These are phyloP conservation scores for Sarcomyxa edulis DNA, from an alignment of 768 basidiomycete genomes.

Conservation along the genomic window DNA sequence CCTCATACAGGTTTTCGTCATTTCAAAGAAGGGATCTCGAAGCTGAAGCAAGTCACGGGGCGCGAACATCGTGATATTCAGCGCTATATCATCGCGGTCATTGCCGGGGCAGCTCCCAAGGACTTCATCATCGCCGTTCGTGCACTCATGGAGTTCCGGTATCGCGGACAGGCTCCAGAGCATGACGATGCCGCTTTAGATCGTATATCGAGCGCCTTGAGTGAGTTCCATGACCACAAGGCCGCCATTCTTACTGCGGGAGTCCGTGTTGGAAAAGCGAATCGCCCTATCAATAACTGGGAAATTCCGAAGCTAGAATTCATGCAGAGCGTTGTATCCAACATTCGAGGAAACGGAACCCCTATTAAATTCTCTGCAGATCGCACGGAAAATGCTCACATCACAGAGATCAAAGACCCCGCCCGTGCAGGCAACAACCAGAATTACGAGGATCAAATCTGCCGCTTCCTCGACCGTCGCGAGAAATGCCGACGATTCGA, in stretches of 20 bases:
- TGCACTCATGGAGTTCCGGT: slow-evolving; percentile 10
- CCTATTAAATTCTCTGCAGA: slow-evolving; percentile 18
- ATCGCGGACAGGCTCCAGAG: slow-evolving; percentile 7
- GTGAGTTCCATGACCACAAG: slow-evolving; percentile 22
- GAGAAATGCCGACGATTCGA: slow-evolving; percentile 15
- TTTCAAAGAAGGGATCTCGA: slow-evolving; percentile 21
- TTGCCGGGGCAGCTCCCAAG: slow-evolving; percentile 10
- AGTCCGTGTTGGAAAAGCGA: slow-evolving; percentile 10
- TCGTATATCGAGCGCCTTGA: slow-evolving; percentile 10
- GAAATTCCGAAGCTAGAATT: slow-evolving; percentile 27
- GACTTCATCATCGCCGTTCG: slow-evolving; percentile 8
- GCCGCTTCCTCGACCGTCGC: slow-evolving; percentile 11
- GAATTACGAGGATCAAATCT: slow-evolving; percentile 18
- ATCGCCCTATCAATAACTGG: slow-evolving; percentile 18
- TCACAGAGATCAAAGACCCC: slow-evolving; percentile 14
- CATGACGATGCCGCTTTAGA: slow-evolving; percentile 7
- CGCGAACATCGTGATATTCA: slow-evolving; percentile 21
- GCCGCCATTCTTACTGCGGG: slow-evolving; percentile 14
- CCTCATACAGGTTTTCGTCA: slow-evolving; percentile 18
- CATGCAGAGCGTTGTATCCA: slow-evolving; percentile 14
- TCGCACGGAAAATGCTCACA: slow-evolving; percentile 16
- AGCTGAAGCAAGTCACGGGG: slow-evolving; percentile 20
- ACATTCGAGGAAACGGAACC: slow-evolving; percentile 14
- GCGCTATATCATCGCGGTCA: slow-evolving; percentile 11
- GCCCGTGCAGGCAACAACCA: slow-evolving; percentile 14